Percentiles rank a stretch among this genome's conserved stretches.
phyloP scores from a whole-genome alignment of 1,284 basidiomycete species.

The Apiotrichum domesticum region DNA sequence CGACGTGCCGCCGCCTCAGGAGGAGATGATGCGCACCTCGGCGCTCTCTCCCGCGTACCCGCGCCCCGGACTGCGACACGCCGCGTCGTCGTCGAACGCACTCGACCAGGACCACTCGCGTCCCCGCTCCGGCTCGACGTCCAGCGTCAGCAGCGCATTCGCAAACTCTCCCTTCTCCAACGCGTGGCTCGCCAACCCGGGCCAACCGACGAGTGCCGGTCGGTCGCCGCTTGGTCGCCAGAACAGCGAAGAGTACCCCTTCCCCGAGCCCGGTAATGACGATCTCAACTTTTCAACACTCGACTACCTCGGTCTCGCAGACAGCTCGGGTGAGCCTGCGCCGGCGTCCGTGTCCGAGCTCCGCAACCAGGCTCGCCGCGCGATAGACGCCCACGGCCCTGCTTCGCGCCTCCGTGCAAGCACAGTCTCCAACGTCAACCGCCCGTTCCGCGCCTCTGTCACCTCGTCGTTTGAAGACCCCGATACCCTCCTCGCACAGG shows the following conservation, averaged over 20 bases:
- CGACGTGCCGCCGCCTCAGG: conserved; percentile 11
- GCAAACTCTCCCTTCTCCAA: conserved; percentile 79
- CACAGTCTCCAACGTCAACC: conserved; percentile 67
- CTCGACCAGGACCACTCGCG: conserved; percentile 60
- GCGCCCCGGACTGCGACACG: conserved; percentile 61
- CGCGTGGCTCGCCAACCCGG: conserved; percentile 66
- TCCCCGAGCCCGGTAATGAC: conserved; percentile 46
- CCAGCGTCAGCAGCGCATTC: conserved; percentile 83
- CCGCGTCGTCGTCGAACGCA: conserved; percentile 58
- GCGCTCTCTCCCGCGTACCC: conserved; percentile 35
- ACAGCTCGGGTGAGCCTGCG: conserved; percentile 42
- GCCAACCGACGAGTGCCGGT: conserved; percentile 16
- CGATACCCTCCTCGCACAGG: conserved; percentile 40
- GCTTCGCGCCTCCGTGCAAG: conserved; percentile 76
- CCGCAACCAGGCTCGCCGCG: conserved; percentile 77
- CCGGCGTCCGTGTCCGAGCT: conserved; percentile 78
- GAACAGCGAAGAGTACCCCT: conserved; percentile 4
- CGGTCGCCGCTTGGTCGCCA: conserved; percentile 31
- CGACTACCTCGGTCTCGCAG: conserved; percentile 86
- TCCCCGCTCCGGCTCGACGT: conserved; percentile 70
- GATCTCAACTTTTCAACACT: conserved; percentile 88
- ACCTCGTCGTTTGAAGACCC: conserved; percentile 61
- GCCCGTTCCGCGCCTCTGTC: conserved; percentile 58
- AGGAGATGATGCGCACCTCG: conserved; percentile 26
- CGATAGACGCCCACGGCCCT: conserved; percentile 60